phyloP scores from a whole-genome alignment of 352 stramenopile species.

The Pythium folliculosum region DNA sequence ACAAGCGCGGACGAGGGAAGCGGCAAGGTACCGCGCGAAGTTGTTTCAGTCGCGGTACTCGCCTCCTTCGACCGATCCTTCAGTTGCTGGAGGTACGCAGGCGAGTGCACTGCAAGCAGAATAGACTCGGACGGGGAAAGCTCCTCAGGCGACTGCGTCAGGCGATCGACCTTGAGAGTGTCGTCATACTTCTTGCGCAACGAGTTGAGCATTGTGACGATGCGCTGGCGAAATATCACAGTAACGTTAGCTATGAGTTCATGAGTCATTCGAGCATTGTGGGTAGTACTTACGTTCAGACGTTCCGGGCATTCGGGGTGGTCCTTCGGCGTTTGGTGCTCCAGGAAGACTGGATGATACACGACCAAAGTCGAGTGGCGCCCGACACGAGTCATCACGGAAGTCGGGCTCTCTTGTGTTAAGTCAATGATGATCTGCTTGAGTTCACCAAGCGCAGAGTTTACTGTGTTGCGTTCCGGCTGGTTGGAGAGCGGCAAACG shows the following conservation, averaged over 20 bases:
- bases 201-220: slow-evolving; percentile 65
- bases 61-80: slow-evolving; percentile 68
- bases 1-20: slow-evolving; percentile 47
- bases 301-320: slow-evolving; percentile 82
- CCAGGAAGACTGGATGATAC: slow-evolving; percentile 83
- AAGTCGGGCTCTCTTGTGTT: slow-evolving; percentile 55
- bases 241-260: neutral
- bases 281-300: slow-evolving; percentile 59
- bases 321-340: slow-evolving; percentile 83
- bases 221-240: slow-evolving; percentile 40
- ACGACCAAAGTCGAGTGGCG: slow-evolving; percentile 63
- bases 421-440: slow-evolving; percentile 81
- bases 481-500: slow-evolving; percentile 4
- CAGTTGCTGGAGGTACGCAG: slow-evolving; percentile 76
- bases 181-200: slow-evolving; percentile 68
- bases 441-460: slow-evolving; percentile 66
- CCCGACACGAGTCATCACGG: slow-evolving; percentile 12
- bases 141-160: slow-evolving; percentile 68
- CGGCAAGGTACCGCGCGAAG: slow-evolving; percentile 2
- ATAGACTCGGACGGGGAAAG: slow-evolving; percentile 75
- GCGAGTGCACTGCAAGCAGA: slow-evolving; percentile 80
- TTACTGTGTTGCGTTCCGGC: slow-evolving; percentile 24
- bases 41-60: slow-evolving; percentile 7
- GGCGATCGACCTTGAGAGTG: slow-evolving; percentile 66
- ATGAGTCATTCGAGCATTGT: neutral